Base-by-base conservation (phyloP, 2,329 filamentous ascomycete genomes). In the Penicillium aurantiogriseum region DNA sequence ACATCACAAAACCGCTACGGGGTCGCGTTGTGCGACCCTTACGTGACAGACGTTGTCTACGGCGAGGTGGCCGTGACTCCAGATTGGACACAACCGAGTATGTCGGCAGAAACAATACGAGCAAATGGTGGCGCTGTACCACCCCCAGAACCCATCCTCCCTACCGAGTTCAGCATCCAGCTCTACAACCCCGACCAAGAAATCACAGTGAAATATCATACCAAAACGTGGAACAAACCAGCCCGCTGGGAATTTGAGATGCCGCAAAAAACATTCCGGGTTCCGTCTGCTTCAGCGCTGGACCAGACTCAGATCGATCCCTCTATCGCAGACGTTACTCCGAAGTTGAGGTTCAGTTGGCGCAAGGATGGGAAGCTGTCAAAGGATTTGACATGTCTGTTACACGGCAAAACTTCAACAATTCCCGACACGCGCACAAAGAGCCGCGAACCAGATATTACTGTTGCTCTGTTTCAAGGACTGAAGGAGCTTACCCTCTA, bases 161-260 rank as follows among this genome's bases (percentile, higher is more conserved):
- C 93, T 0, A 87, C 88, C 56, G 81, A 85, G 52, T 96, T 97
- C 73, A 82, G 83, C n/a, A 83, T 97, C 39, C 88, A 93, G 67
- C 86, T 99, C 3, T 97, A 97, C 80, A 94, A 96, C 71, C 94
- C 94, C 0, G 93, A 97, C 72, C 91, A 94, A 74, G 83, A 89
- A 66, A 80, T 97, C 21, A 67, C 80, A 0, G 83, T 97, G 36
- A 86, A 83, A 66, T 71, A 78, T 62, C 85, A 89, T 65, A 83
- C 87, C 40, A 88, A 89, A 35, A 87, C 88, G 59, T 96, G 92
- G 88, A 92, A 88, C 60, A 88, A 86, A 59, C 87, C 86, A 15
- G 86, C 91, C 51, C 85, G 85, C 53, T 99, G 93, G 88, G 91
- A 94, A 63, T 97, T 99, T 75, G 90, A 93, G 73, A 87, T 99